Evolutionary conservation across 305 asterid genomes (phyloP).

Genomic region (Salvia sclarea): DNA sequence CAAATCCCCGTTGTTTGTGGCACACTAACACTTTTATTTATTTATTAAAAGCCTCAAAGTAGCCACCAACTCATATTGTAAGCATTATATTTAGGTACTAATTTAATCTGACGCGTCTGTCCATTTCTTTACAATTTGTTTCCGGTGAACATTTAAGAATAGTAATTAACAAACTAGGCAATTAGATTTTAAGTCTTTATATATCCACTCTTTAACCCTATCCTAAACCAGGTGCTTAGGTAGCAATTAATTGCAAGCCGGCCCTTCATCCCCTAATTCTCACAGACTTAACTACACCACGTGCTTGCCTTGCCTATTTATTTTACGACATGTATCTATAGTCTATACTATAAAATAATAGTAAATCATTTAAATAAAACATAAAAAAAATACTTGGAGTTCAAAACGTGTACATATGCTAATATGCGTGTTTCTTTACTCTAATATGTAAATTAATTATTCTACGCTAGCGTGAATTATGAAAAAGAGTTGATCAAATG

Average conservation of each 20-base stretch:
- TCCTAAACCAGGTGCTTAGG: conserved; percentile 12
- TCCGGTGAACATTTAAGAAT: background rate
- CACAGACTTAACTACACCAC: background rate
- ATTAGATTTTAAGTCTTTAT: conserved; percentile 12
- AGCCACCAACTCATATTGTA: conserved; percentile 28
- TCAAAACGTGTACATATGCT: background rate
- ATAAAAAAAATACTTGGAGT: background rate
- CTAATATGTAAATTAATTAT: too few species aligned
- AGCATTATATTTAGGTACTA: background rate
- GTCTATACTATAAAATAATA: too few species aligned
- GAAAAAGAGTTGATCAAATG: too few species aligned
- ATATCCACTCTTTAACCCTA: background rate
- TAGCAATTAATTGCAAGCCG: conserved; percentile 13
- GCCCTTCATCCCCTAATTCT: background rate
- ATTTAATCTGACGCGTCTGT: background rate
- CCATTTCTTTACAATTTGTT: background rate
- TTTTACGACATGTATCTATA: background rate
- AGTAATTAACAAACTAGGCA: background rate
- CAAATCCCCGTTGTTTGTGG: background rate
- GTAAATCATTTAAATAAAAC: background rate
- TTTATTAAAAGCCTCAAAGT: background rate
- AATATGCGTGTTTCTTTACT: too few species aligned
- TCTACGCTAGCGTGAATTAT: too few species aligned
- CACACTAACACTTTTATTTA: background rate
- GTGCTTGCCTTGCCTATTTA: conserved; percentile 10